Percentiles rank a stretch among this genome's conserved stretches.
phyloP scores from a whole-genome alignment of 1,284 basidiomycete species.

The Marasmius sp. region DNA sequence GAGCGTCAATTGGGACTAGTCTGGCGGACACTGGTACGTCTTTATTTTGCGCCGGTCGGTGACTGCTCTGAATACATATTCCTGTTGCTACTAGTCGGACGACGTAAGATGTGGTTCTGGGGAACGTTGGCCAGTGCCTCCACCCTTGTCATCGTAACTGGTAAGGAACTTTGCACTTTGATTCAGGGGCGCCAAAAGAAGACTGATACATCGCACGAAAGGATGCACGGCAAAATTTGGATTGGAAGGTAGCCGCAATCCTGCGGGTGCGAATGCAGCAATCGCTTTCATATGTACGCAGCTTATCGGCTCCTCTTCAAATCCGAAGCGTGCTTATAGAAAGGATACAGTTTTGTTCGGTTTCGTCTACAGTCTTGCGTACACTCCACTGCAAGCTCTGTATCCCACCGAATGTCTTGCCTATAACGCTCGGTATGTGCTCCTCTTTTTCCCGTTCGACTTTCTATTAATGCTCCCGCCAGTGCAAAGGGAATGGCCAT shows the following conservation, averaged over 20 bases:
- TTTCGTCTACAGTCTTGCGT: constrained; percentile 46
- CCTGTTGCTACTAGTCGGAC: constrained; percentile 30
- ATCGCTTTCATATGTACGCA: constrained; percentile 43
- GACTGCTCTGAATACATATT: constrained; percentile 9
- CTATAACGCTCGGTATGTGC: constrained; percentile 46
- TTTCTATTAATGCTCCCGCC: not conserved
- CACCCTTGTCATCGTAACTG: constrained; percentile 40
- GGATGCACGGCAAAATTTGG: constrained; percentile 39
- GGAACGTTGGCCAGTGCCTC: constrained; percentile 37
- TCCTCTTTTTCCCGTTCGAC: not conserved
- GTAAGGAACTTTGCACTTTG: constrained; percentile 14
- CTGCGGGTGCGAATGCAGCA: constrained; percentile 39
- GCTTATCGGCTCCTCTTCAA: constrained; percentile 22
- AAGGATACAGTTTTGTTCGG: constrained; percentile 45
- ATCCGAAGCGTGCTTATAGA: constrained; percentile 21
- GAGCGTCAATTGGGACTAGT: constrained; percentile 48
- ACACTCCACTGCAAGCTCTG: constrained; percentile 55
- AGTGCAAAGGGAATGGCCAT: constrained; percentile 58
- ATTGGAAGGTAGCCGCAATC: constrained; percentile 33
- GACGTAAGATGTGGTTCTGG: constrained; percentile 47
- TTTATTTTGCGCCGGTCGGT: not conserved
- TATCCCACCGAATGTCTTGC: constrained; percentile 57
- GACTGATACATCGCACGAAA: not conserved
- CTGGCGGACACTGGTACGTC: constrained; percentile 43
- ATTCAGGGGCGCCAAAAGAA: not conserved